Base-by-base conservation (phyloP, 2,329 filamentous ascomycete species). In the Bipolaris sorokiniana region DNA sequence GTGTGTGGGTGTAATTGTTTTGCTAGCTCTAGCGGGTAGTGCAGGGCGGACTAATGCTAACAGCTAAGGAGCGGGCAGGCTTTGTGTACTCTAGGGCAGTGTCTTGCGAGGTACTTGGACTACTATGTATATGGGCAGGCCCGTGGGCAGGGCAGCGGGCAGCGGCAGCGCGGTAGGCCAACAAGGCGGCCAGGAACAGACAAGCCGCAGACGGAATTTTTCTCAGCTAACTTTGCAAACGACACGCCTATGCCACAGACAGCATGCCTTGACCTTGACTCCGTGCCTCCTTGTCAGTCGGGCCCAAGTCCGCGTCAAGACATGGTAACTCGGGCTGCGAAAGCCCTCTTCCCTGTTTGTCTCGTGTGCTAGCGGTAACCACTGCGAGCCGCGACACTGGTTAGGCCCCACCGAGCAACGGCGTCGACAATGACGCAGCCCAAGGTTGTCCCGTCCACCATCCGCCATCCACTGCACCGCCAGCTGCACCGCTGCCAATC, bases 151-250 rank as follows among this genome's bases (percentile, higher is more conserved):
- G 9, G 26, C 26, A 28, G 26, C 50, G 52, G 53, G 53, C 48
- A 55, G 50, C 47, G 52, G 48, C 41, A 34, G 42, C 23, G 48
- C 46, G 41, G 54, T 44, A 38, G 37, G 16, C 54, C 33, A 45
- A 5, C 18, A 6, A 31, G 26, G 11, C 26, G 40, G 20, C 54
- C 54, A 57, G 54, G 54, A 57, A 57, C 54, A 54, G 50, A 34
- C 54, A 57, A 54, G 54, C 31, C 54, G 50, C 54, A 48, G 48
- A 40, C 50, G 28, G 38, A 49, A 57, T 57, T 57, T 56, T 57
- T 57, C 48, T 48, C 54, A 48, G 54, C 54, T 54, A 54, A 57
- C 53, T 53, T 57, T 57, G 47, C 54, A 48, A 48, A 54, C 49
- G 49, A 53, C 50, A 57, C 50, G 37, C 18, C 37, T 37, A 48